Evolutionary conservation across 1,284 basidiomycete genomes (phyloP).

Genomic region (Butyriboletus appendiculatus): DNA sequence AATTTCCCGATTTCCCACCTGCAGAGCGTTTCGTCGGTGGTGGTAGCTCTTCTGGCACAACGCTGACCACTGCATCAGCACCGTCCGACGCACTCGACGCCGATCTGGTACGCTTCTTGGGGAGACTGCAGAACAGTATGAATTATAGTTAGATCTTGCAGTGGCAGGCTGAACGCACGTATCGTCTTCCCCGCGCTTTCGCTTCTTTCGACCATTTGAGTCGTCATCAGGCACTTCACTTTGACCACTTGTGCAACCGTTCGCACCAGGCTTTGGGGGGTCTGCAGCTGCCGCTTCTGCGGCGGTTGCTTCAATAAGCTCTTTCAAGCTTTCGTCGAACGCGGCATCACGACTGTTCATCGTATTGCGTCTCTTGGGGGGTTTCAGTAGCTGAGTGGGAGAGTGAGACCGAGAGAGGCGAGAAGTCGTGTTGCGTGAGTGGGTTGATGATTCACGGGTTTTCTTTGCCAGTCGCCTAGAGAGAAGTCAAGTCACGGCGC

Average conservation of each 20-base stretch:
- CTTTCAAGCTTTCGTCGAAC: conserved; percentile 85
- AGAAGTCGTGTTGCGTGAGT: conserved; percentile 51
- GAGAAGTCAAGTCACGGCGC: conserved; percentile 11
- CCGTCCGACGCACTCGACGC: conserved; percentile 66
- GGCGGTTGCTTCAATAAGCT: conserved; percentile 70
- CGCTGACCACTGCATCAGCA: conserved; percentile 37
- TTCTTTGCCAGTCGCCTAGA: conserved; percentile 62
- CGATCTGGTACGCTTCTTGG: conserved; percentile 71
- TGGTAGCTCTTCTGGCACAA: conserved; percentile 45
- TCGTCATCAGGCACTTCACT: conserved; percentile 50
- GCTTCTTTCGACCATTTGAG: conserved; percentile 59
- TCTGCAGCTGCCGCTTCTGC: conserved; percentile 56
- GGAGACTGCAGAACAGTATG: conserved; percentile 40
- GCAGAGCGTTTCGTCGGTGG: conserved; percentile 33
- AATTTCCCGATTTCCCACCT: conserved; percentile 33
- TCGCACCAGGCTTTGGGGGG: conserved; percentile 25
- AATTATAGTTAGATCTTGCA: conserved; percentile 15
- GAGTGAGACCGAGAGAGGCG: conserved; percentile 78
- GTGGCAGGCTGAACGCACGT: conserved; percentile 44
- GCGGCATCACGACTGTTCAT: conserved; percentile 98
- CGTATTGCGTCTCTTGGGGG: conserved; percentile 85
- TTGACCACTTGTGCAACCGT: conserved; percentile 35
- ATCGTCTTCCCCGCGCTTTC: conserved; percentile 73
- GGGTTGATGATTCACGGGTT: conserved; percentile 63
- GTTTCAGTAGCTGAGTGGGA: conserved; percentile 57